Conservation (phyloP, 2,329 filamentous ascomycete species). For the Teratosphaeria zuluensis region DNA sequence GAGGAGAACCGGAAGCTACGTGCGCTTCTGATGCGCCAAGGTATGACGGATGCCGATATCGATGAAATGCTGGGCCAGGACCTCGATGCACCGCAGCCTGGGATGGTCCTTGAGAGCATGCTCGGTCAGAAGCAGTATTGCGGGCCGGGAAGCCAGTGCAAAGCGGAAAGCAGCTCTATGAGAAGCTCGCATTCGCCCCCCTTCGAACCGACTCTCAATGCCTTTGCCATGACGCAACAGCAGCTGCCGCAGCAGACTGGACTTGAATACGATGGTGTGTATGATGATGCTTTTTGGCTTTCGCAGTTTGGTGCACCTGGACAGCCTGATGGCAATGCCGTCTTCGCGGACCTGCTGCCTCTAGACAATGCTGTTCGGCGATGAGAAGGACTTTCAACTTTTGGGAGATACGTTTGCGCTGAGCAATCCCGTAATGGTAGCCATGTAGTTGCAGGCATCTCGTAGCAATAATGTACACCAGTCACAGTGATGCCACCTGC, state of each 20-base stretch:
- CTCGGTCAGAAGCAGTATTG: background rate
- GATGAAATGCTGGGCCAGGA: slow-evolving; percentile 14
- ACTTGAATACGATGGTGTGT: background rate
- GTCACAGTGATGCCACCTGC: too few relatives aligned
- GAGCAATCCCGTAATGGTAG: background rate
- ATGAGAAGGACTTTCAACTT: background rate
- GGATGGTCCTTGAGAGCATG: background rate
- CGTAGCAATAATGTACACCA: too few relatives aligned
- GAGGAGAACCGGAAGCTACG: slow-evolving; percentile 60
- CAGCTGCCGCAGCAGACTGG: background rate
- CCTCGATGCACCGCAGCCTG: background rate
- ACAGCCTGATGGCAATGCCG: background rate
- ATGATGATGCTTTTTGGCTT: background rate
- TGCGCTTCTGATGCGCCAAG: slow-evolving; percentile 47
- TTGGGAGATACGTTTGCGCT: background rate
- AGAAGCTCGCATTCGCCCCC: background rate
- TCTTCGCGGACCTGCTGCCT: background rate
- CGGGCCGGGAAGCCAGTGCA: background rate
- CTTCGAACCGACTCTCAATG: background rate
- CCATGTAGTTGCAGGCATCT: background rate
- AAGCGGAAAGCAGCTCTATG: background rate
- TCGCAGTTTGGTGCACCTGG: background rate
- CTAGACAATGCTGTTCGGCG: background rate
- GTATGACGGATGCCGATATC: slow-evolving; percentile 49
- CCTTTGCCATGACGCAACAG: background rate